Evolutionary conservation across 73 alveolate genomes (phyloP).

Genomic region (Symbiodinium natans): DNA sequence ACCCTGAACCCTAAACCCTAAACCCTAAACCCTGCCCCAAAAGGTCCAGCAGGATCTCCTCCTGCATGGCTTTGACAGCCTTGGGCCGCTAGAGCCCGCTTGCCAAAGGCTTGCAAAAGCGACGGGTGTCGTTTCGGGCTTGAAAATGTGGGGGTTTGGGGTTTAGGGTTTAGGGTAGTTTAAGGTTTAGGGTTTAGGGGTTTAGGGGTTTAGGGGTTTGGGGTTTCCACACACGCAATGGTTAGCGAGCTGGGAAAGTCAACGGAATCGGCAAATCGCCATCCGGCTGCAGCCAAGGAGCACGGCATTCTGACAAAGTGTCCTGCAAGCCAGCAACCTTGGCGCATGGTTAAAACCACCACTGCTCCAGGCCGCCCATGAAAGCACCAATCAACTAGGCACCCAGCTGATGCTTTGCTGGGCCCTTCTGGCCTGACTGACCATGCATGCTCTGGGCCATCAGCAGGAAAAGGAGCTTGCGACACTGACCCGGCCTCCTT

Average conservation of each 20-base stretch:
- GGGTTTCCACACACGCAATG: too few species aligned
- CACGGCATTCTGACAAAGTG: not conserved
- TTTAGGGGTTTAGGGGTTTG: too few species aligned
- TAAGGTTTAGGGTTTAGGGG: too few species aligned
- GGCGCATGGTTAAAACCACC: too few species aligned
- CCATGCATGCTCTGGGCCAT: not conserved
- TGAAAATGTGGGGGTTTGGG: too few species aligned
- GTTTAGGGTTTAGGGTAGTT: too few species aligned
- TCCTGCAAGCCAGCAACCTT: not conserved
- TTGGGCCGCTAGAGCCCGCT: not conserved
- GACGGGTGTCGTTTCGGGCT: too few species aligned
- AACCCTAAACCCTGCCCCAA: not conserved
- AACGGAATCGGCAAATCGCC: not conserved
- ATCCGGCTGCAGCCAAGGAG: not conserved
- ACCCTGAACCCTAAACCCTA: too few species aligned
- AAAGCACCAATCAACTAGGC: not conserved
- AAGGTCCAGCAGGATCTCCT: slow-evolving; percentile 37
- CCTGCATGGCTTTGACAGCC: slow-evolving; percentile 56
- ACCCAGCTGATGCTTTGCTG: not conserved
- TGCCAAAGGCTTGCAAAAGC: not conserved
- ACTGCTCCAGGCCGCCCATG: too few species aligned
- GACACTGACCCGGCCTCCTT: not conserved
- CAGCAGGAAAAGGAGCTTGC: not conserved
- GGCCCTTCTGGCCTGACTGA: not conserved
- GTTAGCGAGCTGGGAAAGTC: too few species aligned